Percentiles rank a stretch among this genome's conserved stretches.
These are phyloP conservation scores for Boletus vinaceobasis DNA, from an alignment of 768 basidiomycete species.

Conservation along the genomic window DNA sequence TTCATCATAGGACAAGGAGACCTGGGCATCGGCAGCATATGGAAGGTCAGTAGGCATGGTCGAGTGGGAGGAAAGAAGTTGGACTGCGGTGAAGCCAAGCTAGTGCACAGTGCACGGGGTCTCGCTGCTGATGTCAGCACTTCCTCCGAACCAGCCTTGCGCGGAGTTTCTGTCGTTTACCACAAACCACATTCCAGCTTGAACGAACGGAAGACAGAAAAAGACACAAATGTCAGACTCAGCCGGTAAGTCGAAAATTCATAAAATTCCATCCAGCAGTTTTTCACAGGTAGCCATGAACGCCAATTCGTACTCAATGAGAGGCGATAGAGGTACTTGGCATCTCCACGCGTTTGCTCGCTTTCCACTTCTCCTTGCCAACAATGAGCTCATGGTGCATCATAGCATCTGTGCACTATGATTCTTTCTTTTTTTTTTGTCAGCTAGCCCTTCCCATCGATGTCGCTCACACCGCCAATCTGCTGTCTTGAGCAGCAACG, in stretches of 20 bases:
- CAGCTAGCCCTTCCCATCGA: constrained; percentile 62
- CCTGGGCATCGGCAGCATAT: constrained; percentile 92
- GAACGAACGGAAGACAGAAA: constrained; percentile 15
- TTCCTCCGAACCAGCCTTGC: neutral
- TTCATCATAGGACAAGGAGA: constrained; percentile 85
- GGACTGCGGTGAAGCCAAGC: constrained; percentile 11
- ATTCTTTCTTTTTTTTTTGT: constrained; percentile 30
- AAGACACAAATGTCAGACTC: constrained; percentile 44
- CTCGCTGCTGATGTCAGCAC: constrained; percentile 27
- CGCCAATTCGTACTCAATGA: constrained; percentile 28
- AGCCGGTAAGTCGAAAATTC: constrained; percentile 46
- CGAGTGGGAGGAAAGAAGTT: constrained; percentile 9
- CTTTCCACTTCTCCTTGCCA: constrained; percentile 37
- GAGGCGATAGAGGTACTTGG: constrained; percentile 35
- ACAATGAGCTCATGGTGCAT: constrained; percentile 67
- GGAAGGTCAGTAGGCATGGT: constrained; percentile 80
- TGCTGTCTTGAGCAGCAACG: constrained; percentile 40
- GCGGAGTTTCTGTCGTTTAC: constrained; percentile 23
- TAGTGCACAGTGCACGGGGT: constrained; percentile 18
- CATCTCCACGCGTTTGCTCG: constrained; percentile 33
- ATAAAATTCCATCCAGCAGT: constrained; percentile 13
- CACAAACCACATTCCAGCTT: constrained; percentile 23
- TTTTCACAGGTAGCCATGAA: constrained; percentile 28
- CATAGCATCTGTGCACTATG: constrained; percentile 42
- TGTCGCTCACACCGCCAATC: constrained; percentile 39